phyloP scores from a whole-genome alignment of 1,284 basidiomycete species.

The Ceratobasidium sp. region DNA sequence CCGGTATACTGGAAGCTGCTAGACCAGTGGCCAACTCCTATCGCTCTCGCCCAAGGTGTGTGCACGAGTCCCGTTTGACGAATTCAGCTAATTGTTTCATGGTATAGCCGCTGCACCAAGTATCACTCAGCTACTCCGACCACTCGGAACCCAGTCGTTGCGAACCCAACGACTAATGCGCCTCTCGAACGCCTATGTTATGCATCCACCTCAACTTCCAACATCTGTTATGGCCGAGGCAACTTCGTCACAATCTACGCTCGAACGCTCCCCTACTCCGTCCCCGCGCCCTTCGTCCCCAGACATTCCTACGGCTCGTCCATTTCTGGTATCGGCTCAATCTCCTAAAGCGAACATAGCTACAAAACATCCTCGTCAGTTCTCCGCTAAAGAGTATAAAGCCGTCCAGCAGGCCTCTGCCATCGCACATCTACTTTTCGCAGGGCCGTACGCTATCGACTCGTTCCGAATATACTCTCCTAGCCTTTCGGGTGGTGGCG shows the following conservation, averaged over 20 bases:
- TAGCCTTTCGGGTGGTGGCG: slow-evolving; percentile 43
- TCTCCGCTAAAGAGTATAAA: slow-evolving; percentile 25
- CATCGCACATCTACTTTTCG: slow-evolving; percentile 70
- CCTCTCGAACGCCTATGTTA: slow-evolving; percentile 44
- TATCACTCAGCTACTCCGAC: slow-evolving; percentile 62
- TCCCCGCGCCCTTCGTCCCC: not conserved
- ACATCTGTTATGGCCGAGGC: no score
- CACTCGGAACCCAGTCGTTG: slow-evolving; percentile 67
- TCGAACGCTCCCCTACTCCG: not conserved
- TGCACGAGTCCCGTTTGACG: not conserved
- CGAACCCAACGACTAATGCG: slow-evolving; percentile 66
- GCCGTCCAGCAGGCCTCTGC: slow-evolving; percentile 57
- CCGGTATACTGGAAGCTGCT: slow-evolving; percentile 70
- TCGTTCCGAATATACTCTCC: slow-evolving; percentile 73
- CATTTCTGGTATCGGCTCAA: slow-evolving; percentile 50
- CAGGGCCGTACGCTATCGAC: slow-evolving; percentile 74
- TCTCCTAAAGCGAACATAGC: slow-evolving; percentile 48
- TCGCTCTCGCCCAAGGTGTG: slow-evolving; percentile 65
- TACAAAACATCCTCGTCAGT: not conserved
- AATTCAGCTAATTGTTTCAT: not conserved
- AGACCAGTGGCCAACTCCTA: slow-evolving; percentile 67
- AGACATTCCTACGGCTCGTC: not conserved
- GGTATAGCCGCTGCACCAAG: slow-evolving; percentile 52
- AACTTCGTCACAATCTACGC: not conserved
- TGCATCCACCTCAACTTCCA: slow-evolving; percentile 40